Evolutionary conservation across 352 stramenopile genomes (phyloP), one percentile per base, ranked within the genome.

Genomic region (Globisporangium abappressorium): DNA sequence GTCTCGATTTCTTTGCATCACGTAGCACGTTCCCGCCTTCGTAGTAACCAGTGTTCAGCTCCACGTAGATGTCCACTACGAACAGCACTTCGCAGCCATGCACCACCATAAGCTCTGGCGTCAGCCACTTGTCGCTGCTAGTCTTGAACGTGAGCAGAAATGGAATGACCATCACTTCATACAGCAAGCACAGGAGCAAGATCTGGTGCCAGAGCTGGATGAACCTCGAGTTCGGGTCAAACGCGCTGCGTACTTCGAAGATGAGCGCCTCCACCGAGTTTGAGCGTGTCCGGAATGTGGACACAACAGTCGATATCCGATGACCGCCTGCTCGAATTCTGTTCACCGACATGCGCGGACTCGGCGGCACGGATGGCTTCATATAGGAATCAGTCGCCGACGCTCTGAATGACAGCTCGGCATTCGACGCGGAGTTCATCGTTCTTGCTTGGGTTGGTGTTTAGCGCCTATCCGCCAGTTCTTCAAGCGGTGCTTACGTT

Each of bases 1-100:
- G 2, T 1, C 79, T 65, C 1, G 84, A 80, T n/a, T 87, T 87
- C 3, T 41, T 76, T 18, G 74, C 70, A 53, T 90, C 80, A 7
- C 74, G 66, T 1, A 74, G 80, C n/a, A 92, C 71, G 49, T 89
- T 82, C 34, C 82, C 84, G 34, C 74, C 79, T 46, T 90, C 76
- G 68, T 92, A 92, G 70, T 81, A 92, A 5, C 82, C 84, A 20
- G 71, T 92, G 56, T 92, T 87, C 41, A 92, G 72, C 57, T 92
- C 76, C 26, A 89, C 77, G 49, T 82, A 89, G 43, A 92, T 62
- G 55, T 92, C 84, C 3, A 62, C 64, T 1, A 80, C 33, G 49
- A 92, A 92, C 24, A 92, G 67, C 24, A 84, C 26, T 46, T 92
- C 84, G 46, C 80, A 89, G 0, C 62, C 67, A 70, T 89, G 89